A percentile compares a stretch with the other conserved stretches of the same genome.
Evolutionary conservation across 306 rosid species (phyloP).

Genomic region (Morella rubra): DNA sequence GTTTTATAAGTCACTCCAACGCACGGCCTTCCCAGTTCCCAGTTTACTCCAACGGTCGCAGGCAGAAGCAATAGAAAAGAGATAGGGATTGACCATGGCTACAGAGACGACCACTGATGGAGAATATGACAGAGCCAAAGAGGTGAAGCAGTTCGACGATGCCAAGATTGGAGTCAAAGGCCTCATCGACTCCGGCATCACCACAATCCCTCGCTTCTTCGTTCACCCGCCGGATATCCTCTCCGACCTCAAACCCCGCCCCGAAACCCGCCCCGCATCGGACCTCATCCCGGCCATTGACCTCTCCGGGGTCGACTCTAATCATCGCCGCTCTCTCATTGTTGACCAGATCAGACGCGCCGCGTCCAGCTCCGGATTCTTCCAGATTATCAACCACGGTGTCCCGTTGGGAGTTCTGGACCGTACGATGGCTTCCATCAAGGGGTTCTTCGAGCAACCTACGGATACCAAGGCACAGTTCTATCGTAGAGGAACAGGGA

Average conservation of each 20-base stretch:
- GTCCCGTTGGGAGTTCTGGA: conserved; percentile 26
- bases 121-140: conserved; percentile 26
- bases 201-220: conserved; percentile 36
- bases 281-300: conserved; percentile 36
- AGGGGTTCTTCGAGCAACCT: conserved; percentile 45
- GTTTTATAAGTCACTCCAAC: too few species aligned
- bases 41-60: neutral
- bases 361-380: conserved; percentile 37
- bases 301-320: conserved; percentile 21
- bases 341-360: conserved; percentile 35
- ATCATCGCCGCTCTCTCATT: conserved; percentile 15
- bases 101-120: neutral
- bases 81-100: neutral
- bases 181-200: conserved; percentile 37
- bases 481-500: conserved; percentile 18
- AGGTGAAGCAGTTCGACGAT: conserved; percentile 37
- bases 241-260: conserved; percentile 10
- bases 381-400: conserved; percentile 51
- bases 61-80: neutral
- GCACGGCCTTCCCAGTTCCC: too few species aligned
- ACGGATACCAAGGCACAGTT: conserved; percentile 16
- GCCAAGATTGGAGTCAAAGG: conserved; percentile 44
- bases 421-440: conserved; percentile 29
- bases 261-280: neutral
- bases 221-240: conserved; percentile 36